phyloP scores from a whole-genome alignment of 2,329 filamentous ascomycete species.

The Fonsecaea erecta region DNA sequence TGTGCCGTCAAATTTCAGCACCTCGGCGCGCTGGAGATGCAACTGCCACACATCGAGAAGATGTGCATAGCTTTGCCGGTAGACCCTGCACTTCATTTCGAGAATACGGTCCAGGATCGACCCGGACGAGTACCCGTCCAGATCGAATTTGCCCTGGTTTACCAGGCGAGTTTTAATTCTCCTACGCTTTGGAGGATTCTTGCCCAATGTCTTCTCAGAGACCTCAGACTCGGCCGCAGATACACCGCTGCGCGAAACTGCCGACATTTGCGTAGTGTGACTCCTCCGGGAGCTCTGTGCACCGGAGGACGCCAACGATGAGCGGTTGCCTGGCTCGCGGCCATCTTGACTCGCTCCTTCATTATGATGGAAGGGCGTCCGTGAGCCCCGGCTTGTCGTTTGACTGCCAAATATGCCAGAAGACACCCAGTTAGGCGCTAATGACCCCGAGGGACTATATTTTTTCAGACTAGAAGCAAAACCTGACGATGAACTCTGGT shows the following conservation, averaged over 20 bases:
- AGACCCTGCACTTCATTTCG: conserved; percentile 55
- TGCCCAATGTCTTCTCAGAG: conserved; percentile 28
- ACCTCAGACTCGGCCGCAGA: conserved; percentile 44
- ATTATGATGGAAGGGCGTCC: conserved; percentile 25
- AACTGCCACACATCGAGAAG: conserved; percentile 64
- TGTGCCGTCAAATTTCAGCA: conserved; percentile 60
- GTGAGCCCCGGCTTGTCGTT: conserved; percentile 14
- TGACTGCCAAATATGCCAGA: conserved; percentile 29
- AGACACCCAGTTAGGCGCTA: conserved; percentile 32
- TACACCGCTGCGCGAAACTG: conserved; percentile 40
- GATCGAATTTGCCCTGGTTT: conserved; percentile 59
- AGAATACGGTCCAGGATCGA: conserved; percentile 57
- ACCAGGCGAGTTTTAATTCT: conserved; percentile 58
- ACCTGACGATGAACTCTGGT: conserved; percentile 24
- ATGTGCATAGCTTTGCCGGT: conserved; percentile 62
- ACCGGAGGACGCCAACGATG: conserved; percentile 22
- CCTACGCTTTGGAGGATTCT: conserved; percentile 40
- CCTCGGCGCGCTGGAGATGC: conserved; percentile 59
- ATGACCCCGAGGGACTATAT: conserved; percentile 34
- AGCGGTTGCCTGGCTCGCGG: conserved; percentile 21
- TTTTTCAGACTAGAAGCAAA: conserved; percentile 32
- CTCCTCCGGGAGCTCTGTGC: conserved; percentile 24
- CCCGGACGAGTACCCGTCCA: conserved; percentile 51
- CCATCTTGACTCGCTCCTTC: conserved; percentile 30
- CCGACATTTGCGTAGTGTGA: conserved; percentile 15